Base-by-base conservation (phyloP, 805 yeast species). In the Lipomyces sp. region DNA sequence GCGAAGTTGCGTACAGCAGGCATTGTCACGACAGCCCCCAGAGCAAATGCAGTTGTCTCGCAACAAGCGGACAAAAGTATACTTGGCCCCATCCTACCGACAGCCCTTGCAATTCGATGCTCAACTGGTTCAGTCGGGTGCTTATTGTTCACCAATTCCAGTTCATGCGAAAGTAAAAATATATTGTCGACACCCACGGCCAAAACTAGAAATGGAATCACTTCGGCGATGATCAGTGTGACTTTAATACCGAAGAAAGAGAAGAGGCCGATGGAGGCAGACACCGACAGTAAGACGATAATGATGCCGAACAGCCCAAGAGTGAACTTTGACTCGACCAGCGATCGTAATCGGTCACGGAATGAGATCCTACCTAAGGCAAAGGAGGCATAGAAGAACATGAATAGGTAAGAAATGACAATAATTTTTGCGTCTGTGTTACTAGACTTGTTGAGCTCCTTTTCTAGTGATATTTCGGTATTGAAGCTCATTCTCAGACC, bases 171-270 rank as follows among this genome's bases (percentile, higher is more conserved):
- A 29, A 94, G 85, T 70, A 94, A 80, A 74, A 93, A 95, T 33
- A 94, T 90, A 76, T 94, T 94, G 78, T 94, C 99, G 34, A 94
- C 92, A n/a, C 99, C 99, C 64, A 94, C 88, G 0, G 99, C 99
- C 65, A 94, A 81, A 13, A 94, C 90, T 73, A 94, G 80, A 75
- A 94, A 94, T 8, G 98, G 98, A 42, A 94, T 94, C 4, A 94
- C 99, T 76, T 95, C 98, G 1, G 98, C 98, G 64, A 94, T 92
- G 70, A 94, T 93, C 54, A 94, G 80, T 0, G 98, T 94, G 0
- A 96, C 90, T 73, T 90, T 91, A 59, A 93, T 78, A 0, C 95
- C 96, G n/a, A 90, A 65, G 4, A 84, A 73, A 11, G 95, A 85
- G 77, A 91, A 90, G 3, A 92, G 72, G 0, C 98, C 98, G 0